These are phyloP conservation scores for Rehmannia glutinosa DNA, from an alignment of 257 asterid genomes.

Conservation along the genomic window DNA sequence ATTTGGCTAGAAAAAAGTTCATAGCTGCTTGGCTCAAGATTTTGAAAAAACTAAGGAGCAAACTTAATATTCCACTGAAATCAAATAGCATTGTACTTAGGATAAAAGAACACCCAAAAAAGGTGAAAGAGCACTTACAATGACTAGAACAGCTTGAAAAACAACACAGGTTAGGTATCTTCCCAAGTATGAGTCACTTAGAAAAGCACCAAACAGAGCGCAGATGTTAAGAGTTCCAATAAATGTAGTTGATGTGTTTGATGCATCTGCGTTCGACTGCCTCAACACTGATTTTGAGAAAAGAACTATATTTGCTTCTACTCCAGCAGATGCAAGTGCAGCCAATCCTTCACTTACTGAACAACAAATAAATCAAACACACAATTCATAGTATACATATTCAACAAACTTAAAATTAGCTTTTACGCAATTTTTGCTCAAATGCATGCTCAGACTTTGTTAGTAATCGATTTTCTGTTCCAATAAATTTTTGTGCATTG, in stretches of 20 bases:
- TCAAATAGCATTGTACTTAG: too few relatives aligned
- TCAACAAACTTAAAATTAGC: too few relatives aligned
- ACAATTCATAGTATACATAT: neutral
- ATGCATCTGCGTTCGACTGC: conserved; percentile 77
- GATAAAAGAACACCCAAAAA: too few relatives aligned
- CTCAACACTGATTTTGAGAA: conserved; percentile 66
- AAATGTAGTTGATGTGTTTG: conserved; percentile 66
- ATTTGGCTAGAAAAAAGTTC: too few relatives aligned
- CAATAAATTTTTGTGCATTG: too few relatives aligned
- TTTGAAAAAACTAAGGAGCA: too few relatives aligned
- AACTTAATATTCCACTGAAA: too few relatives aligned
- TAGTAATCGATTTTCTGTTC: neutral
- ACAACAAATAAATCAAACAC: neutral
- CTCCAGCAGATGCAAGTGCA: conserved; percentile 74
- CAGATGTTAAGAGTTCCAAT: conserved; percentile 80
- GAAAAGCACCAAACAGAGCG: conserved; percentile 73
- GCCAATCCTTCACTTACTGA: conserved; percentile 78
- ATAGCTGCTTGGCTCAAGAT: too few relatives aligned
- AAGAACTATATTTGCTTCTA: conserved; percentile 84
- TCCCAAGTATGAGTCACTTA: conserved; percentile 81
- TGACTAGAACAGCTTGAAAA: conserved; percentile 55
- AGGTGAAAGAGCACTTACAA: conserved; percentile 42
- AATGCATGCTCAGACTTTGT: too few relatives aligned
- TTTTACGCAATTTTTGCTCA: too few relatives aligned
- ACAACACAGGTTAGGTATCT: conserved; percentile 70